Base-by-base conservation (phyloP, 352 stramenopile species). In the Peronospora destructor region DNA sequence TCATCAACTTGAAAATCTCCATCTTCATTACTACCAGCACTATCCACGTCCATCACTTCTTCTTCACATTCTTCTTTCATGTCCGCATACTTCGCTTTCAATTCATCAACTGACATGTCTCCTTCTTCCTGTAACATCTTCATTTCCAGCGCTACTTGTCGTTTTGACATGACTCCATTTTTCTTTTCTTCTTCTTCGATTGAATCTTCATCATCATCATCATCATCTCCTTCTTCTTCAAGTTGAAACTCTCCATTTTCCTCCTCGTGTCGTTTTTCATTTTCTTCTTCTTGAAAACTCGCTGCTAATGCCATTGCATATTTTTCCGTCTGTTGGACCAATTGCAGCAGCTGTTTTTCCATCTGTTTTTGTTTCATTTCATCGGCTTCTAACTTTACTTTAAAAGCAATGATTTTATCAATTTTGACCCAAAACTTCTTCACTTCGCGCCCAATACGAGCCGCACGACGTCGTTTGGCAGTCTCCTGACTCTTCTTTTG, bases 401-500 rank as follows among this genome's bases (percentile, higher is more conserved):
- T 98, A 62, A 97, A 98, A 17, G 84, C 82, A 43, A 99, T 95
- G 42, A 99, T 85, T 55, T 97, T 95, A 77, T 99, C 96, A 52
- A 99, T 96, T 67, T 99, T 99, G 32, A 63, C 73, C 96, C 96
- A 99, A 45, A 97, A 98, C 25, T 87, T 84, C 42, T 91, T 86
- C 7, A 99, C 84, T 32, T 96, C 77, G 2, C 94, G 54, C 0
- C 76, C 82, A 0, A 98, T 78, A 40, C 80, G 79, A 0, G 74
- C 84, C 0, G 85, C 89, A 0, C 89, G 37, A 26, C 83, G 60
- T 0, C 79, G 68, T 16, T 64, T 64, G 1, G 45, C 43, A 2
- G 76, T 53, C 35, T 87, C 64, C 19, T 61, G 49, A n/a, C 55
- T 59, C 49, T 65, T 56, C 47, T 57, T 73, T 66, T 45, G 60